Conservation (phyloP, 2,329 filamentous ascomycete species). For the Aschersonia sp. region DNA sequence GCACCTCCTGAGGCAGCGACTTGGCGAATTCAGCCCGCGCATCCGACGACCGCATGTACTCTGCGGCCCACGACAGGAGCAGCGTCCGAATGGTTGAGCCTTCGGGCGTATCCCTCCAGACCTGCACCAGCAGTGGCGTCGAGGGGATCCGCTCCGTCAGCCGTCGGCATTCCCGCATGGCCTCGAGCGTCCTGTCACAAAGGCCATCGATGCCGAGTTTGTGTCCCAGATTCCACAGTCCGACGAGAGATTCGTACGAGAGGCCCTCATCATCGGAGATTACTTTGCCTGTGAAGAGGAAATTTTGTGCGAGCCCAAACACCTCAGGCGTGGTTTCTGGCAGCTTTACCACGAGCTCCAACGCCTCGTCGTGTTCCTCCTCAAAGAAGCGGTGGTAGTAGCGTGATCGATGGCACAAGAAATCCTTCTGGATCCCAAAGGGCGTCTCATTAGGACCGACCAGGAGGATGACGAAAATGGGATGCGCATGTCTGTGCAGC, state of each 20-base stretch:
- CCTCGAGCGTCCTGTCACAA: conserved; percentile 39
- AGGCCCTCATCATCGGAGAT: conserved; percentile 28
- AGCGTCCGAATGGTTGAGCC: conserved; percentile 44
- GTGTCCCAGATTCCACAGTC: conserved; percentile 41
- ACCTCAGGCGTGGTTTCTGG: conserved; percentile 31
- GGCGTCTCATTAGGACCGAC: conserved; percentile 36
- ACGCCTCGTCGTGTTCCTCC: conserved; percentile 15
- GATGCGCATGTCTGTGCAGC: conserved; percentile 32
- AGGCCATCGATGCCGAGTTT: conserved; percentile 37
- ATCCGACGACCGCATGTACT: conserved; percentile 45
- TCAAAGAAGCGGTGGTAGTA: conserved; percentile 33
- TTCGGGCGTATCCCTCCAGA: conserved; percentile 47
- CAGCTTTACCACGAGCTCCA: conserved; percentile 36
- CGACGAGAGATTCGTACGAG: conserved; percentile 38
- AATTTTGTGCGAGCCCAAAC: conserved; percentile 41
- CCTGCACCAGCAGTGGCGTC: conserved; percentile 42
- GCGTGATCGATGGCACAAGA: conserved; percentile 35
- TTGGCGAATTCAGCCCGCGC: conserved; percentile 42
- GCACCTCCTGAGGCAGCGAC: conserved; percentile 44
- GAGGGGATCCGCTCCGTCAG: conserved; percentile 40
- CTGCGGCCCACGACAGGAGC: conserved; percentile 45
- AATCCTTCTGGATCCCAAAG: conserved; percentile 44
- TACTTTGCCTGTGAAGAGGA: conserved; percentile 35
- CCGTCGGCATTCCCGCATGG: conserved; percentile 40
- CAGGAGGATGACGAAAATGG: conserved; percentile 38